Conservation (phyloP, 2,329 filamentous ascomycete genomes). For the Arthrobotrys pseudoclavata region DNA sequence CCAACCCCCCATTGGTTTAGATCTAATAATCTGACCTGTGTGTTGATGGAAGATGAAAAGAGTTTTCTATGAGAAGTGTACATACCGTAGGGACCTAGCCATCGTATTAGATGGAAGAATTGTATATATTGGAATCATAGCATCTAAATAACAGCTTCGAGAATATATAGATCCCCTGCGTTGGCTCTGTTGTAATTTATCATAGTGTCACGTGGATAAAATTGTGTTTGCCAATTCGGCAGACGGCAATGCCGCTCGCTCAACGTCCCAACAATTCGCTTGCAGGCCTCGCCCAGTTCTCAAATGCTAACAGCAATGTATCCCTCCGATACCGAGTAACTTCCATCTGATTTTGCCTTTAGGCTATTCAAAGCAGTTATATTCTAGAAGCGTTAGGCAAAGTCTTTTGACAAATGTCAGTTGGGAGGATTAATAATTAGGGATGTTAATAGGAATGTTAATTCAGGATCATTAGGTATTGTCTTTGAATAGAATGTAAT, state of each 20-base stretch:
- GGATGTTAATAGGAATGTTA: not conserved
- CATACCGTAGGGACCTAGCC: not conserved
- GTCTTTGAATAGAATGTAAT: not conserved
- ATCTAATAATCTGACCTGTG: not conserved
- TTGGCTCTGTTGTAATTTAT: not conserved
- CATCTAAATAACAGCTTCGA: not conserved
- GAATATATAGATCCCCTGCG: not conserved
- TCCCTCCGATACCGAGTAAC: not conserved
- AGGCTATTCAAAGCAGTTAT: not conserved
- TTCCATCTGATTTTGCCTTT: not conserved
- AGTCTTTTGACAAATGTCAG: not conserved
- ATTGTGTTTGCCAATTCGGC: not conserved
- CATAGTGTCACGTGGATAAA: not conserved
- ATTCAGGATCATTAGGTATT: slow-evolving; percentile 18
- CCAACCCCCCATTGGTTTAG: slow-evolving; percentile 70
- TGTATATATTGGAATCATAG: slow-evolving; percentile 13
- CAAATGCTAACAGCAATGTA: not conserved
- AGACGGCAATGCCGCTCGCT: not conserved
- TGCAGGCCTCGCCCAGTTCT: not conserved
- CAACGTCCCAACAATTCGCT: slow-evolving; percentile 10
- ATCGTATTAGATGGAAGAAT: not conserved
- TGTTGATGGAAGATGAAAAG: not conserved
- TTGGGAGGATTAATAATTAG: not conserved
- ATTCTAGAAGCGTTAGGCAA: not conserved
- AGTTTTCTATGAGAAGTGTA: not conserved